A percentile compares a stretch with the other conserved stretches of the same genome.
Evolutionary conservation across 148 eudicot genomes (phyloP).

Genomic region (Cornus florida): DNA sequence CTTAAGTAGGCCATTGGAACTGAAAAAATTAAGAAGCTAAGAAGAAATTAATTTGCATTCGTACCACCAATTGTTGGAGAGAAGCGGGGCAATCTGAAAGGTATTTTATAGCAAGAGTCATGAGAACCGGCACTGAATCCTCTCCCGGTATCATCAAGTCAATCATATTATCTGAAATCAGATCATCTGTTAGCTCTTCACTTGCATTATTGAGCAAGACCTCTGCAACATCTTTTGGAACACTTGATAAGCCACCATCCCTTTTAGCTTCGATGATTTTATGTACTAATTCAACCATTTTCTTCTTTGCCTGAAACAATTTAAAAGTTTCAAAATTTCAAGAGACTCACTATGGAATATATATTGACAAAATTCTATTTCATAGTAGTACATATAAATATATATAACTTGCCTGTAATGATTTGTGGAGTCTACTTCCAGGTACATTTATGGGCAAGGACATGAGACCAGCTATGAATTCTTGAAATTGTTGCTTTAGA

Average conservation of each 20-base stretch:
- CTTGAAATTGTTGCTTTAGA: conserved; percentile 66
- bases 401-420: conserved; percentile 59
- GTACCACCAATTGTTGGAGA: conserved; percentile 65
- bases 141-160: conserved; percentile 98
- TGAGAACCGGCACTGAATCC: conserved; percentile 88
- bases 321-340: neutral
- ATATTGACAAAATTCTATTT: neutral
- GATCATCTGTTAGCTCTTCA: conserved; percentile 67
- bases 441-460: conserved; percentile 83
- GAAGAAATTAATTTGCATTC: neutral
- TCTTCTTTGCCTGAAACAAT: conserved; percentile 61
- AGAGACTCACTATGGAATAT: neutral
- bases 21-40: neutral
- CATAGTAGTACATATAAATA: no score
- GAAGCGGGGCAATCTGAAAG: conserved; percentile 79
- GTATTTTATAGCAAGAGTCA: conserved; percentile 77
- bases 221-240: conserved; percentile 65
- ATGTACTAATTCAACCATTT: conserved; percentile 73
- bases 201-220: conserved; percentile 64
- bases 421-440: conserved; percentile 73
- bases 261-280: conserved; percentile 57
- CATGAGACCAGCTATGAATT: conserved; percentile 91
- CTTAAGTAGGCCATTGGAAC: no score
- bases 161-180: conserved; percentile 81
- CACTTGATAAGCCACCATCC: conserved; percentile 14